These are phyloP conservation scores for Taphrina betulina DNA, from an alignment of 1,139 yeast genomes.

Conservation along the genomic window DNA sequence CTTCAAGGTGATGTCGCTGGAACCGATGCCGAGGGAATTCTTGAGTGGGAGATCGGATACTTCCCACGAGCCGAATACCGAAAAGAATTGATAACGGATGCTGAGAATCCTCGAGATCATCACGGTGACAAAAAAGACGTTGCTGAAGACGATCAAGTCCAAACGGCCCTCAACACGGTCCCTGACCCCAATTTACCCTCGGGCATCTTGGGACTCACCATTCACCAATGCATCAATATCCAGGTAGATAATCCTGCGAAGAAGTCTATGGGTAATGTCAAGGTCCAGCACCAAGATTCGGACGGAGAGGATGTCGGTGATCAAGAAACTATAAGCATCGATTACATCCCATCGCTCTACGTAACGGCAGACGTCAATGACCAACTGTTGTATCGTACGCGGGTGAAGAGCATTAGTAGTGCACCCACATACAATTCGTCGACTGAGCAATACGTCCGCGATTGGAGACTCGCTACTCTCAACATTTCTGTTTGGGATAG, in stretches of 20 bases:
- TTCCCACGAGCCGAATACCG: slow-evolving; percentile 18
- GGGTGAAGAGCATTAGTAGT: slow-evolving; percentile 24
- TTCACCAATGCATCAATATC: slow-evolving; percentile 25
- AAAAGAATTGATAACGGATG: slow-evolving; percentile 20
- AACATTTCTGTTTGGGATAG: slow-evolving; percentile 25
- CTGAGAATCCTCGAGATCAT: slow-evolving; percentile 21
- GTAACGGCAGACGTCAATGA: slow-evolving; percentile 29
- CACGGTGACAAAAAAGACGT: slow-evolving; percentile 28
- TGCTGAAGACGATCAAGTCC: slow-evolving; percentile 10
- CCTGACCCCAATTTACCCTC: slow-evolving; percentile 29
- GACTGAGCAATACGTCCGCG: slow-evolving; percentile 25
- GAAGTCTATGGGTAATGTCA: slow-evolving; percentile 30
- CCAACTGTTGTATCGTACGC: slow-evolving; percentile 20
- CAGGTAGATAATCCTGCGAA: slow-evolving; percentile 24
- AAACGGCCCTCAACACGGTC: slow-evolving; percentile 26
- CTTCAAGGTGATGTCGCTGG: slow-evolving; percentile 29
- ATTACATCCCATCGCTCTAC: slow-evolving; percentile 27
- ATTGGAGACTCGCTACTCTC: slow-evolving; percentile 28
- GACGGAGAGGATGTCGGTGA: slow-evolving; percentile 31
- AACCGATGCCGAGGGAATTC: slow-evolving; percentile 27
- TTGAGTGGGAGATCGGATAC: slow-evolving; percentile 32
- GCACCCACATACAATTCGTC: slow-evolving; percentile 27
- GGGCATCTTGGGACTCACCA: slow-evolving; percentile 21
- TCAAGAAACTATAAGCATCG: slow-evolving; percentile 19
- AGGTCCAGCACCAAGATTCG: slow-evolving; percentile 25